Evolutionary conservation across 2,329 filamentous ascomycete species (phyloP).

Genomic region (Trematosphaeria pertusa): DNA sequence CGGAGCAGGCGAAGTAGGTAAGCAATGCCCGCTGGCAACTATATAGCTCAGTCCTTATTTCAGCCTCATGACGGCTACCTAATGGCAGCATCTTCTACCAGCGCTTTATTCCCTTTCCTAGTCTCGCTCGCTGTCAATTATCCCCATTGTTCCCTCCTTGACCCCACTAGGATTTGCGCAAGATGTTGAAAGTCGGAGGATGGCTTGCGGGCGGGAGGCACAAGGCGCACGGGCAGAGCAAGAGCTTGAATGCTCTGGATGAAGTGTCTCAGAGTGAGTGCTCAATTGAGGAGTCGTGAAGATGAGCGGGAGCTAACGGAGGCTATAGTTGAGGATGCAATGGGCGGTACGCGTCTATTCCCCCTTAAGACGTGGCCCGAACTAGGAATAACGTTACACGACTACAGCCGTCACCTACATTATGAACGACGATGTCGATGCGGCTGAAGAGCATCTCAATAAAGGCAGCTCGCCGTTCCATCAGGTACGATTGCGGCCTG

Average conservation of each 20-base stretch:
- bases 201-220: conserved; percentile 48
- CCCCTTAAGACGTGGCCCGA: no score
- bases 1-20: no score
- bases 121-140: no score
- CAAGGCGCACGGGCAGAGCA: conserved; percentile 52
- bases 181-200: conserved; percentile 46
- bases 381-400: conserved; percentile 33
- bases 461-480: conserved; percentile 87
- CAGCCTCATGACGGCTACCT: no score
- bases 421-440: conserved; percentile 89
- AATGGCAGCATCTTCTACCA: no score
- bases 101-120: no score
- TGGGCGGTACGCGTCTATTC: conserved; percentile 57
- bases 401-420: conserved; percentile 70
- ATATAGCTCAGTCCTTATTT: no score
- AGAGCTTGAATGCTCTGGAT: conserved; percentile 63
- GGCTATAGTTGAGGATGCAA: conserved; percentile 53
- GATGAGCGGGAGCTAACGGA: conserved; percentile 26
- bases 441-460: conserved; percentile 75
- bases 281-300: neutral
- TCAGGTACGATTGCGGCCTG: conserved; percentile 56
- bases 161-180: neutral
- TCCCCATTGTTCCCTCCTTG: neutral
- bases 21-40: no score
- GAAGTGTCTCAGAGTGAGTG: conserved; percentile 63